A percentile compares a stretch with the other conserved stretches of the same genome.
These are phyloP conservation scores for Fusarium sp. DNA, from an alignment of 2,329 filamentous ascomycete genomes.

Conservation along the genomic window DNA sequence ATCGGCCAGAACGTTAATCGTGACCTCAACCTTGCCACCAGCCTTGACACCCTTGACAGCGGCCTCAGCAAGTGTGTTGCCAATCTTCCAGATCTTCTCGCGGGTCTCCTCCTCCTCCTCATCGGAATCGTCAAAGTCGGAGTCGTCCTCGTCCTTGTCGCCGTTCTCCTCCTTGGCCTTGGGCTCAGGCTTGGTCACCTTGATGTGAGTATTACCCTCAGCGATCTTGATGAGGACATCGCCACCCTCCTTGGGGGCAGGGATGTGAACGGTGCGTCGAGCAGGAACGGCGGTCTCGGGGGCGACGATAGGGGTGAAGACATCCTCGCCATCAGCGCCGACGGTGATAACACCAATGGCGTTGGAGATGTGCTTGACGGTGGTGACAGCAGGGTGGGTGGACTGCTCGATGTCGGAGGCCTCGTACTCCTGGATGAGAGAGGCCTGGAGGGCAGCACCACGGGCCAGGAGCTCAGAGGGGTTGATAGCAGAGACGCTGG, in stretches of 20 bases:
- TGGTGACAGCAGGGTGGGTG: constrained; percentile 93
- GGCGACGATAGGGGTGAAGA: constrained; percentile 84
- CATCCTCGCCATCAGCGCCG: constrained; percentile 68
- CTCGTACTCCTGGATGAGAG: constrained; percentile 94
- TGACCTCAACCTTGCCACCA: constrained; percentile 91
- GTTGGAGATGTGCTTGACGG: constrained; percentile 88
- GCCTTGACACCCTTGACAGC: constrained; percentile 87
- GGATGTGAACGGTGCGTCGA: constrained; percentile 83
- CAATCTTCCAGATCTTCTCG: constrained; percentile 93
- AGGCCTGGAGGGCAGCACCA: constrained; percentile 95
- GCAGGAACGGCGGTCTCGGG: constrained; percentile 92
- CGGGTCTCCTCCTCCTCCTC: constrained; percentile 88
- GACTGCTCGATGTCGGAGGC: constrained; percentile 94
- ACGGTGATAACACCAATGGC: constrained; percentile 87
- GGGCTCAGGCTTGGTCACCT: constrained; percentile 87
- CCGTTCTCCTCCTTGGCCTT: constrained; percentile 75
- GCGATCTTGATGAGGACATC: constrained; percentile 89
- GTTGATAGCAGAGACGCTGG: constrained; percentile 83
- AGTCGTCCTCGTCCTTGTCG: constrained; percentile 74
- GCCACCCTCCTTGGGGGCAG: constrained; percentile 82
- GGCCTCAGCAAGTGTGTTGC: constrained; percentile 84
- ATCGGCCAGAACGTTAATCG: constrained; percentile 87
- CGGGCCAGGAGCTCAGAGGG: constrained; percentile 90
- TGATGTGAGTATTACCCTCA: constrained; percentile 91
- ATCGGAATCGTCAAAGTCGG: constrained; percentile 68